phyloP scores from a whole-genome alignment of 163 green algal genomes.

The Scenedesmus sp. region DNA sequence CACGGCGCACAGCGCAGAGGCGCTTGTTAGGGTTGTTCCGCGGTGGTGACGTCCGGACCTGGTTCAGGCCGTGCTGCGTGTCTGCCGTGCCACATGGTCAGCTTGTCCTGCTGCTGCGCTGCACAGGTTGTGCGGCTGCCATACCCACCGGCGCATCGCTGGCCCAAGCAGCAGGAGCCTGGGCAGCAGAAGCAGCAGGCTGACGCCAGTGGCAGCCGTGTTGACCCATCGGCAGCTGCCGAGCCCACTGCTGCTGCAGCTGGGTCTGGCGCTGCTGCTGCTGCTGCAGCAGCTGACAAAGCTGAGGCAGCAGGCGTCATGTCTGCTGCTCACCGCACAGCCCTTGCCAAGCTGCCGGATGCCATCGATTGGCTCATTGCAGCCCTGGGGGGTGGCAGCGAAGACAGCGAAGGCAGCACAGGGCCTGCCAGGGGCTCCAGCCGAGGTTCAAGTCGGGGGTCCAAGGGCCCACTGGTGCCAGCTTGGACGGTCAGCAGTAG shows the following conservation, averaged over 20 bases:
- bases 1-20: too few relatives aligned
- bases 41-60: too few relatives aligned
- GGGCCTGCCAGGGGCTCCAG: neutral
- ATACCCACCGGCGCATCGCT: slow-evolving; percentile 50
- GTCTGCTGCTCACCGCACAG: slow-evolving; percentile 70
- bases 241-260: neutral
- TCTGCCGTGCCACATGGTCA: neutral
- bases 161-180: slow-evolving; percentile 18
- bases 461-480: slow-evolving; percentile 9
- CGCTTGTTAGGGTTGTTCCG: too few relatives aligned
- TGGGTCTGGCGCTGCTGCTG: neutral
- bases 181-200: neutral
- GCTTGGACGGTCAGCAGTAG: slow-evolving; percentile 34
- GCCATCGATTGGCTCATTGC: slow-evolving; percentile 89
- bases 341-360: slow-evolving; percentile 87
- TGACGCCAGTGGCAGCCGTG: neutral
- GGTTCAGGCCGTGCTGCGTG: too few relatives aligned
- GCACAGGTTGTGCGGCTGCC: slow-evolving; percentile 65
- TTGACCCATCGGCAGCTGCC: neutral
- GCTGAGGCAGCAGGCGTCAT: neutral
- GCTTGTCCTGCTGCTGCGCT: neutral
- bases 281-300: neutral
- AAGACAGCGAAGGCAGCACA: neutral
- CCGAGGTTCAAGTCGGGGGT: neutral
- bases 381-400: slow-evolving; percentile 59